Percentiles rank a stretch among this genome's conserved stretches.
phyloP scores from a whole-genome alignment of 495 filamentous ascomycete genomes.

The Penicillium samsonianum region DNA sequence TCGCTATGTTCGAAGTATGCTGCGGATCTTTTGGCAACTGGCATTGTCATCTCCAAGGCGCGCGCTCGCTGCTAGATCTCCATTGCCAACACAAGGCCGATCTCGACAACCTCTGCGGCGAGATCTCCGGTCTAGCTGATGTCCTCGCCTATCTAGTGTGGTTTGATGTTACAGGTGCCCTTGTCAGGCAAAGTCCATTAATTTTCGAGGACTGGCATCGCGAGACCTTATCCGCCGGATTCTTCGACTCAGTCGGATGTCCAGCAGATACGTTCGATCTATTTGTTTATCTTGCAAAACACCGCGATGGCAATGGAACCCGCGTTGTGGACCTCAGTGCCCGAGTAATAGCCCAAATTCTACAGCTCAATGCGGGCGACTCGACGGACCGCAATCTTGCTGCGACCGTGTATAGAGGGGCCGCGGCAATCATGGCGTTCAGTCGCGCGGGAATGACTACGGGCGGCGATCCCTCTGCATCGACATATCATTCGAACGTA shows the following conservation, averaged over 20 bases:
- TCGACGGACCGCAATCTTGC: constrained; percentile 22
- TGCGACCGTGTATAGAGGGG: constrained; percentile 30
- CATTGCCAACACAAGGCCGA: constrained; percentile 32
- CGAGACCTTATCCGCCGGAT: constrained; percentile 21
- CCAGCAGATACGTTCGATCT: constrained; percentile 35
- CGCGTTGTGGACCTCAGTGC: constrained; percentile 21
- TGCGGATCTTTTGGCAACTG: constrained; percentile 37
- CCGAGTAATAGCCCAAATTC: constrained; percentile 27
- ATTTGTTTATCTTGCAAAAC: constrained; percentile 29
- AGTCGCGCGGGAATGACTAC: constrained; percentile 12
- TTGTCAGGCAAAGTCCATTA: constrained; percentile 25
- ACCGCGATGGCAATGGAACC: constrained; percentile 5
- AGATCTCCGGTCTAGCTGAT: constrained; percentile 29
- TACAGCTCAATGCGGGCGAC: constrained; percentile 13
- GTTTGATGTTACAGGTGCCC: constrained; percentile 35
- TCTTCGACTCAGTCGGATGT: constrained; percentile 37
- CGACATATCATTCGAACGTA: constrained; percentile 9
- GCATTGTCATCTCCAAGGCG: constrained; percentile 38
- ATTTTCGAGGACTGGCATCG: constrained; percentile 41
- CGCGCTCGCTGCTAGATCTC: constrained; percentile 35
- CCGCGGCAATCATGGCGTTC: constrained; percentile 32
- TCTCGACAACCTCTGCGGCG: constrained; percentile 23
- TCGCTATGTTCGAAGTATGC: constrained; percentile 40
- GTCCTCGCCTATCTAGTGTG: constrained; percentile 36
- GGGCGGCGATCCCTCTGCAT: not conserved